Base-by-base conservation (phyloP, 1,284 basidiomycete species). In the Trichosporon ovoides region DNA sequence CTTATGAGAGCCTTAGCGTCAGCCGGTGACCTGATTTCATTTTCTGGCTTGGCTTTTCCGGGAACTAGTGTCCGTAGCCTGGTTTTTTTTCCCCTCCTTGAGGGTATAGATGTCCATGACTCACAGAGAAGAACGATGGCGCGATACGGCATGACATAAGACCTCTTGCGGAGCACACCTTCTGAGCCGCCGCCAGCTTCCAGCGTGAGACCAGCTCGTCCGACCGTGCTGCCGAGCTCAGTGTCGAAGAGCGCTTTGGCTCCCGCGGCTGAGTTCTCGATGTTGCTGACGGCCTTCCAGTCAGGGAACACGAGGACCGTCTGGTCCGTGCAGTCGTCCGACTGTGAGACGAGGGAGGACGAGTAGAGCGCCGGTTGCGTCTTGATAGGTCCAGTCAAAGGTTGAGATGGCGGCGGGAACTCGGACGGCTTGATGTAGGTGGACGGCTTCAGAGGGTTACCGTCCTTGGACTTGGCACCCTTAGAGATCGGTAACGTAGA, bases 301-400 rank as follows among this genome's bases (percentile, higher is more conserved):
- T 97, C 93, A 6, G 93, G 93, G 68, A 97, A 85, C 1, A 96
- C 83, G 52, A 97, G 81, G 14, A 91, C 86, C 0, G 87, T 88
- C 61, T 80, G 73, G 60, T 90, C 86, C 46, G 80, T 76, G 54
- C 83, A 80, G 53, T 82, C 75, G 65, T 87, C 84, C 51, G 80
- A 80, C 70, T 92, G 89, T 66, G 87, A 90, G 40, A 88, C 88
- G 68, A 92, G 88, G 31, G 91, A 81, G 51, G 93, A 85, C 7
- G 88, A 86, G 57, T 90, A 81, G 37, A 81, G 80, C 14, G 79
- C 81, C 3, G 83, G 79, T 56, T 84, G 81, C 18, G 80, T 33
- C 6, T 46, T 55, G 37, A 63, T 52, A 22, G 60, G 58, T 18
- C 61, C 52, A n/a, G 64, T 48, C 58, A 66, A 35, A 14, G 67